These are phyloP conservation scores for Dryadomyces sulphureus DNA, from an alignment of 2,329 filamentous ascomycete species.

Conservation along the genomic window DNA sequence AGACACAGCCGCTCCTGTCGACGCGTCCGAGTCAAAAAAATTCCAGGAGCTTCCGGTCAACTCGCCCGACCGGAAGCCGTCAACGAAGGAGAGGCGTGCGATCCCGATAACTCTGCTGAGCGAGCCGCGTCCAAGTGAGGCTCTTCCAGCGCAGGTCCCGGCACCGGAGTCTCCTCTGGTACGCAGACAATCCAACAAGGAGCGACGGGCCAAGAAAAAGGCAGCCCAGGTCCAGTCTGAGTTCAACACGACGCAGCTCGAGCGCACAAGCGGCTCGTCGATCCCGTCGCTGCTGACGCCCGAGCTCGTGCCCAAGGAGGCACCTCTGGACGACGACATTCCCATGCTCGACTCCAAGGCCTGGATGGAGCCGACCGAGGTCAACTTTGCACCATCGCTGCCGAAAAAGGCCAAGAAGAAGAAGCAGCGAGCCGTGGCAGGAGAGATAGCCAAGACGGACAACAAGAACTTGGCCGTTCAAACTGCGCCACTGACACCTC, in stretches of 20 bases:
- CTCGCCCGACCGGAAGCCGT: not conserved
- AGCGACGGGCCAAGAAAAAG: not conserved
- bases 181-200: not conserved
- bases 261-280: too few species aligned
- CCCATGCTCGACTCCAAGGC: not conserved
- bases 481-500: too few species aligned
- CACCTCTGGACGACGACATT: not conserved
- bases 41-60: too few species aligned
- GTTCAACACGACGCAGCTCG: not conserved
- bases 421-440: not conserved
- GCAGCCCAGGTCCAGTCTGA: not conserved
- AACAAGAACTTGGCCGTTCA: too few species aligned
- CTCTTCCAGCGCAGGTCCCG: too few species aligned
- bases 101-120: too few species aligned
- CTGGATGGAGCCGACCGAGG: not conserved
- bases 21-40: too few species aligned
- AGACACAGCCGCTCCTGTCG: too few species aligned
- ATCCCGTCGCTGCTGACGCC: not conserved
- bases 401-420: not conserved
- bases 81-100: slow-evolving; percentile 1
- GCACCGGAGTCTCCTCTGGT: not conserved
- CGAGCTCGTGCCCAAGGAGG: not conserved
- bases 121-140: not conserved
- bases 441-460: too few species aligned
- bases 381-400: not conserved